A percentile compares a stretch with the other conserved stretches of the same genome.
phyloP scores from a whole-genome alignment of 768 basidiomycete genomes.

The Clathrus columnatus region DNA sequence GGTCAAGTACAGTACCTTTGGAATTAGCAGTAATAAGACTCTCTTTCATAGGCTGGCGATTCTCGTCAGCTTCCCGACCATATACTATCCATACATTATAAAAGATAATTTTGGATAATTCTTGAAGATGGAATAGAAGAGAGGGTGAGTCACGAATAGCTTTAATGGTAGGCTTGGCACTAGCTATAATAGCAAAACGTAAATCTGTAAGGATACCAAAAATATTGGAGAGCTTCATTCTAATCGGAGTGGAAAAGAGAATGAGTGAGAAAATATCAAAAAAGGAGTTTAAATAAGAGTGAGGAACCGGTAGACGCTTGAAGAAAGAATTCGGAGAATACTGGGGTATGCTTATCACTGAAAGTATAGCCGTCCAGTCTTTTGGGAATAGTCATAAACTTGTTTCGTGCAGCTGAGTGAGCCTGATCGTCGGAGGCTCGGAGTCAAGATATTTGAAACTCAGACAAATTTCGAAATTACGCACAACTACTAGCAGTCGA shows the following conservation, averaged over 20 bases:
- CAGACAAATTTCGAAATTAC: no score
- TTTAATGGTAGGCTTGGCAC: slow-evolving; percentile 39
- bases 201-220: slow-evolving; percentile 38
- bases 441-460: no score
- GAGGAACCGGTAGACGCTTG: no score
- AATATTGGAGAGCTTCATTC: slow-evolving; percentile 41
- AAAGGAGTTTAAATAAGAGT: not conserved
- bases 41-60: slow-evolving; percentile 32
- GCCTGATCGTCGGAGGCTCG: no score
- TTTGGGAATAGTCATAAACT: no score
- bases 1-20: slow-evolving; percentile 52
- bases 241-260: not conserved
- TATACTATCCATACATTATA: slow-evolving; percentile 46
- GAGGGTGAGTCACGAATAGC: slow-evolving; percentile 33
- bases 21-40: slow-evolving; percentile 46
- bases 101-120: slow-evolving; percentile 50
- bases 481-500: no score
- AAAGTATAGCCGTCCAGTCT: no score
- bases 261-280: not conserved
- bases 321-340: no score
- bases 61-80: slow-evolving; percentile 39
- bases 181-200: slow-evolving; percentile 25
- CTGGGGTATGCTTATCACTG: no score
- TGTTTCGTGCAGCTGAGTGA: no score
- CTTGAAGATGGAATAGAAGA: slow-evolving; percentile 36